Conservation (phyloP, 768 basidiomycete species). For the Collybia sordida region DNA sequence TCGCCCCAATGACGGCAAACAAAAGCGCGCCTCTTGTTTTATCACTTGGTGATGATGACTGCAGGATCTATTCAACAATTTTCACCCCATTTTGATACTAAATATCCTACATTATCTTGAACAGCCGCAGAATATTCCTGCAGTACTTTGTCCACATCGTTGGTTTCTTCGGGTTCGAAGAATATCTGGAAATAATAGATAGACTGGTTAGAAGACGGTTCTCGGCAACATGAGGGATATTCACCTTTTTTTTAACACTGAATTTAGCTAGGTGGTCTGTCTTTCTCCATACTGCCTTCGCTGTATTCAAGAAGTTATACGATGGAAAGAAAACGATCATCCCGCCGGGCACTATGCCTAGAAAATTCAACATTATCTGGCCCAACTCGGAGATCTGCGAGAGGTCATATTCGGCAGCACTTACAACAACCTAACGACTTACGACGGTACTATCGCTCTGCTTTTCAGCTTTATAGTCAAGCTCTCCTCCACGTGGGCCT, state of each 20-base stretch:
- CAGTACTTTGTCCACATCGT: slow-evolving; percentile 72
- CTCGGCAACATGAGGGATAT: slow-evolving; percentile 4
- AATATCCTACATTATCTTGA: slow-evolving; percentile 9
- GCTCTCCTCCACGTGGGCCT: slow-evolving; percentile 69
- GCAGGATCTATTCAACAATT: background rate
- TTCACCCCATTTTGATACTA: background rate
- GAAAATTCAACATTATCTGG: slow-evolving; percentile 77
- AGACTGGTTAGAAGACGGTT: background rate
- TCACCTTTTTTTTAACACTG: slow-evolving; percentile 70
- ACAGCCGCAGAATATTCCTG: slow-evolving; percentile 67
- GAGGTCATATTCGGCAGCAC: background rate
- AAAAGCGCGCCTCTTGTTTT: slow-evolving; percentile 70
- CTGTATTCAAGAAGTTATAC: slow-evolving; percentile 74
- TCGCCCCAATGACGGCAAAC: slow-evolving; percentile 94
- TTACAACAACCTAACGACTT: slow-evolving; percentile 20
- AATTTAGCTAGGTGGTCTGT: slow-evolving; percentile 65
- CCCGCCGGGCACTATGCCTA: slow-evolving; percentile 77
- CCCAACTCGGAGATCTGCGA: slow-evolving; percentile 79
- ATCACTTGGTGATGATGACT: slow-evolving; percentile 14
- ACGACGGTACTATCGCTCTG: slow-evolving; percentile 68
- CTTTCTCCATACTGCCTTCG: slow-evolving; percentile 65
- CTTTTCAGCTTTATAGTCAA: slow-evolving; percentile 82
- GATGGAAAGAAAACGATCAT: slow-evolving; percentile 95
- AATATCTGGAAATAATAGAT: slow-evolving; percentile 59
- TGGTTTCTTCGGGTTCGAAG: slow-evolving; percentile 77